Conservation (phyloP, 2,329 filamentous ascomycete genomes). For the Thelonectria rubi region DNA sequence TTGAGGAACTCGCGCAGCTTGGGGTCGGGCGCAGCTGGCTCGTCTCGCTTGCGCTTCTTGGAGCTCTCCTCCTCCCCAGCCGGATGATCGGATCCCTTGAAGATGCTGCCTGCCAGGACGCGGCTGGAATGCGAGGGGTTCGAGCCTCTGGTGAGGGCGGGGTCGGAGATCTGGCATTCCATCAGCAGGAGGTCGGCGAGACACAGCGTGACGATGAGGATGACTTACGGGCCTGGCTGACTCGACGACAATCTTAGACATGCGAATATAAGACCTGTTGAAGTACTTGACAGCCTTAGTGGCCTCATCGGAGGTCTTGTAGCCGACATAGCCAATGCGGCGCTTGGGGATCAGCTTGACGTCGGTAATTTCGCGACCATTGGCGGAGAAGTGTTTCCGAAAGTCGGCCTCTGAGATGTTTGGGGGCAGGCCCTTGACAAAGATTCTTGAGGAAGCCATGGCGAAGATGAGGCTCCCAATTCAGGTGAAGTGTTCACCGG, state of each 20-base stretch:
- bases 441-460: slow-evolving; percentile 72
- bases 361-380: slow-evolving; percentile 83
- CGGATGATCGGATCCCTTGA: slow-evolving; percentile 29
- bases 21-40: slow-evolving; percentile 70
- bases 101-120: slow-evolving; percentile 28
- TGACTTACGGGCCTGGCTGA: slow-evolving; percentile 78
- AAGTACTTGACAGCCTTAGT: slow-evolving; percentile 90
- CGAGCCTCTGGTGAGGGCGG: slow-evolving; percentile 46
- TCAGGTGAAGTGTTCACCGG: slow-evolving; percentile 40
- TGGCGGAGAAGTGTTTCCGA: slow-evolving; percentile 83
- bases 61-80: slow-evolving; percentile 49
- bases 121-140: slow-evolving; percentile 39
- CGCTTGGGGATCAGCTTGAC: slow-evolving; percentile 89
- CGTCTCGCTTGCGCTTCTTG: slow-evolving; percentile 75
- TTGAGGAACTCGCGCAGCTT: slow-evolving; percentile 88
- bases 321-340: slow-evolving; percentile 95
- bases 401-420: slow-evolving; percentile 86
- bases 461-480: slow-evolving; percentile 41
- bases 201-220: slow-evolving; percentile 19
- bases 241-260: slow-evolving; percentile 93
- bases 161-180: slow-evolving; percentile 58
- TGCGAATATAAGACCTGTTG: slow-evolving; percentile 92
- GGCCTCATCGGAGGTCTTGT: slow-evolving; percentile 83
- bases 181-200: slow-evolving; percentile 43
- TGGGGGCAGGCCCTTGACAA: slow-evolving; percentile 86